Evolutionary conservation across 2,329 filamentous ascomycete genomes (phyloP).

Genomic region (Epichloe bromicola): DNA sequence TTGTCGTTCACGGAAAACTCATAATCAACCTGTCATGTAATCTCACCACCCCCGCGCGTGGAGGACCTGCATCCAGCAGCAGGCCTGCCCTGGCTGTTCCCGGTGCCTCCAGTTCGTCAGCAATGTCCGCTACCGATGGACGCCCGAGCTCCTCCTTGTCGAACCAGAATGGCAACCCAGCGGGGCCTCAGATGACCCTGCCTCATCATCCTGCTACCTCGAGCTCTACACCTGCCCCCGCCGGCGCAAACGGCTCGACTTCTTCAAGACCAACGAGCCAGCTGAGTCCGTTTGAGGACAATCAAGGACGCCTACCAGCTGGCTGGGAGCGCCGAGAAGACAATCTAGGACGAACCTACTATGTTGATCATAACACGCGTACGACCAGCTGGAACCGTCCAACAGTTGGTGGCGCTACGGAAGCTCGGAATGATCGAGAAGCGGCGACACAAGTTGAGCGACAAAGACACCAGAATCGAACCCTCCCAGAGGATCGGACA

Average conservation of each 20-base stretch:
- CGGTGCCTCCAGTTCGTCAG: slow-evolving; percentile 31
- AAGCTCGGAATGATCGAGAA: slow-evolving; percentile 62
- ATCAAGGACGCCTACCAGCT: slow-evolving; percentile 79
- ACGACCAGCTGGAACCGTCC: slow-evolving; percentile 95
- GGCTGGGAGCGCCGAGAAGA: slow-evolving; percentile 97
- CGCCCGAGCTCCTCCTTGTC: slow-evolving; percentile 42
- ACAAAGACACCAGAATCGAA: slow-evolving; percentile 86
- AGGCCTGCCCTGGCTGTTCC: slow-evolving; percentile 32
- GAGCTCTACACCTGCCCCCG: slow-evolving; percentile 21
- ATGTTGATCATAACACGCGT: slow-evolving; percentile 94
- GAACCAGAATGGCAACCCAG: slow-evolving; percentile 30
- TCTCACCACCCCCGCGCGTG: slow-evolving; percentile 54
- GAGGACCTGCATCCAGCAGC: slow-evolving; percentile 29
- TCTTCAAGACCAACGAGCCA: slow-evolving; percentile 23
- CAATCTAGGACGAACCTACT: slow-evolving; percentile 89
- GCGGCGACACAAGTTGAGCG: slow-evolving; percentile 88
- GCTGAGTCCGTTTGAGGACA: slow-evolving; percentile 90
- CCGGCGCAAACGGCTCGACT: slow-evolving; percentile 17
- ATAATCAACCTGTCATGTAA: slow-evolving; percentile 96
- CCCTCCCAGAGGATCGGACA: slow-evolving; percentile 87
- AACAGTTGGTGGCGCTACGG: slow-evolving; percentile 61
- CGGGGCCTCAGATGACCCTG: slow-evolving; percentile 27
- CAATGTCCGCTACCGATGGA: slow-evolving; percentile 32
- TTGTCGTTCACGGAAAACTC: slow-evolving; percentile 93
- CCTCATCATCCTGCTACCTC: slow-evolving; percentile 36